Base-by-base conservation (phyloP, 2,329 filamentous ascomycete species). In the Cercospora citrullina region DNA sequence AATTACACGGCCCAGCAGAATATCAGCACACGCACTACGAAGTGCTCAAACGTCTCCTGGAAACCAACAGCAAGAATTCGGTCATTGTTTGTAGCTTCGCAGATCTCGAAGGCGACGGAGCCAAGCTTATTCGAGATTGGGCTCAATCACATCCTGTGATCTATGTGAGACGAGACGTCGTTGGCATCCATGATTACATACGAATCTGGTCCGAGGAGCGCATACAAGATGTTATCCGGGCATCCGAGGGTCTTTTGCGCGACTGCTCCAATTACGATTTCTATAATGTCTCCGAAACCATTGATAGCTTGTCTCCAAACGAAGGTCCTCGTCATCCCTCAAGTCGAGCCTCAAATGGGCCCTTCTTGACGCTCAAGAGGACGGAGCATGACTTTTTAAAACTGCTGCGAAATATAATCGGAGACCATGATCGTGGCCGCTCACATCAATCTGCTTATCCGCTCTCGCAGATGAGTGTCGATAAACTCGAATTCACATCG, bases 251-350 rank as follows among this genome's bases (percentile, higher is more conserved):
- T 1, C 84, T 90, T 16, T 88, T 91, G 72, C 84, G 89, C 60
- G 84, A 83, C 1, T 91, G 89, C 75, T 89, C 89, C 10, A 93
- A 91, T 72, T 86, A 90, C 69, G 91, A 93, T 75, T 94, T 92
- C 77, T 92, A 89, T 81, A 93, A 93, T 72, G 81, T 91, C 16
- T 89, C 89, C 1, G 90, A 92, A 61, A 70, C 60, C 7, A 60
- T 67, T 10, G 69, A 72, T n/a, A 80, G 55, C 74, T 31, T 65
- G 65, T 72, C 61, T 73, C 76, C 57, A 72, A 62, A 65, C 57
- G 60, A 75, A 45, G 68, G 61, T 4, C 42, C 68, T 5, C 70
- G 70, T 53, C 28, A 68, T 28, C 60, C 68, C 8, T 60, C 63
- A n/a, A 70, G 53, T 60, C 68, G 69, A 30, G 79, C 81, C 0